These are phyloP conservation scores for Haematococcus lacustris DNA, from an alignment of 139 green algal species.

Conservation along the genomic window DNA sequence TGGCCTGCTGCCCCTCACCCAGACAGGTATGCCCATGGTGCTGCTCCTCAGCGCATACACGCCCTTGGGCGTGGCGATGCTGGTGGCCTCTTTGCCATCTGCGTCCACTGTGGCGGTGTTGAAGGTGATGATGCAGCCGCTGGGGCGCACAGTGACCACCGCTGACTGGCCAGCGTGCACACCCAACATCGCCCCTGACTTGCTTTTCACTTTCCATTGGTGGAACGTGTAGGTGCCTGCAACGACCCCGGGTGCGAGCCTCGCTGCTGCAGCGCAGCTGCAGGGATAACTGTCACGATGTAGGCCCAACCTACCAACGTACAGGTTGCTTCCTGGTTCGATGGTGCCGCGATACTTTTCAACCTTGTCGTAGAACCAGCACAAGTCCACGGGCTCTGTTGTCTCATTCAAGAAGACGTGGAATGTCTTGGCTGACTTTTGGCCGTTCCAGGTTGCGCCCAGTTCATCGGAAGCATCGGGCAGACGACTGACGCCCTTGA, in stretches of 20 bases:
- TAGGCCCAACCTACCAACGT: neutral
- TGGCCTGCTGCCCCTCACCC: too few relatives aligned
- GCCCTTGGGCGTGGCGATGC: slow-evolving; percentile 11
- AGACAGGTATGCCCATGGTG: slow-evolving; percentile 30
- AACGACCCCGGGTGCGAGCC: neutral
- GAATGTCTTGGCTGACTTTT: slow-evolving; percentile 2
- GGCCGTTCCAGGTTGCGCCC: neutral
- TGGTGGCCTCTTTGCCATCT: neutral
- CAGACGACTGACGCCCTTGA: too few relatives aligned
- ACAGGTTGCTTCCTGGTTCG: slow-evolving; percentile 9
- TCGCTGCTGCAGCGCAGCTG: neutral
- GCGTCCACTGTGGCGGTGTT: neutral
- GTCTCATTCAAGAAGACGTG: slow-evolving; percentile 21
- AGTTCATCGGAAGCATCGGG: too few relatives aligned
- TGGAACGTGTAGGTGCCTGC: slow-evolving; percentile 23
- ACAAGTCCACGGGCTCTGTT: slow-evolving; percentile 1
- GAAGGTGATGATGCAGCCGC: slow-evolving; percentile 1
- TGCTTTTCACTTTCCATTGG: slow-evolving; percentile 17
- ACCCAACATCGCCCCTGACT: neutral
- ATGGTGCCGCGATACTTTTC: slow-evolving; percentile 6
- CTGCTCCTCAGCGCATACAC: slow-evolving; percentile 16
- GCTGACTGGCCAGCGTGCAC: slow-evolving; percentile 1
- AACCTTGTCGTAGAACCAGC: slow-evolving; percentile 2
- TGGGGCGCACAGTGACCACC: neutral
- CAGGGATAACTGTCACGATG: too few relatives aligned